Evolutionary conservation across 129 eudicot species (phyloP).

Genomic region (Helichrysum umbraculigerum): DNA sequence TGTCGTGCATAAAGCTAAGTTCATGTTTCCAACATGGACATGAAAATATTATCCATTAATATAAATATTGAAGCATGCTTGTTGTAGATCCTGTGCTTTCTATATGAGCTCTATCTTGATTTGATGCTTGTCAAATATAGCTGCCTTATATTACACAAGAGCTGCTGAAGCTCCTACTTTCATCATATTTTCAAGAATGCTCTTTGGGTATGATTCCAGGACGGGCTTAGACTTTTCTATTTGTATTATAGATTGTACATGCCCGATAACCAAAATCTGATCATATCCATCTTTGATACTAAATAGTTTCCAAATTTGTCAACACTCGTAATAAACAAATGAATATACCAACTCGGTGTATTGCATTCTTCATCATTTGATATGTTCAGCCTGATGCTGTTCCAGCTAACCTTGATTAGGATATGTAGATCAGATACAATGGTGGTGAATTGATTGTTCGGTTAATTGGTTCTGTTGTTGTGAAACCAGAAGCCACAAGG

Average conservation of each 20-base stretch:
- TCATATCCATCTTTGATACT: background rate
- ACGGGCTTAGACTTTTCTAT: background rate
- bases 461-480: background rate
- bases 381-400: background rate
- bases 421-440: background rate
- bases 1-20: conserved; percentile 10
- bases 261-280: conserved; percentile 4
- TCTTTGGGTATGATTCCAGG: background rate
- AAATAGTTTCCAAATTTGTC: conserved; percentile 1
- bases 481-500: background rate
- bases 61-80: conserved; percentile 23
- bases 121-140: conserved; percentile 30
- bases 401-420: background rate
- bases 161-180: conserved; percentile 10
- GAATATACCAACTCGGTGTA: background rate
- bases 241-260: background rate
- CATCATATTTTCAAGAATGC: conserved; percentile 10
- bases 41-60: background rate
- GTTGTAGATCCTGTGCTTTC: conserved; percentile 31
- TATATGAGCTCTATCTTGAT: conserved; percentile 22
- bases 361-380: background rate
- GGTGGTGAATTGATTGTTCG: background rate
- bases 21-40: conserved; percentile 21
- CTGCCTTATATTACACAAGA: conserved; percentile 15
- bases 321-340: conserved; percentile 4